Evolutionary conservation across 352 stramenopile species (phyloP), one percentile per base, ranked within the genome.

Genomic region (Globisporangium paddicum): DNA sequence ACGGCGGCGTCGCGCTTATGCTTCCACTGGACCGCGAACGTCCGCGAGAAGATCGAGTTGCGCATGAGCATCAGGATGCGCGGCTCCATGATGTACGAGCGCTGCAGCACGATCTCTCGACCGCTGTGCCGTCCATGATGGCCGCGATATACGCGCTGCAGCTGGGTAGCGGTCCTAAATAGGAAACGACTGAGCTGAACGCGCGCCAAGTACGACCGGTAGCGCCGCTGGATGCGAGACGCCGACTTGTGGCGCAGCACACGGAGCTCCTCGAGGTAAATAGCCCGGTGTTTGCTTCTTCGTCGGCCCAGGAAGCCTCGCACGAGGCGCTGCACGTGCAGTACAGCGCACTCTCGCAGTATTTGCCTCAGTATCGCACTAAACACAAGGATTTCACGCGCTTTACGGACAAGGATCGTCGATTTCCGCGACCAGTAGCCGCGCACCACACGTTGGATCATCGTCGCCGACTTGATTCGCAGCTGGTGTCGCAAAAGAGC

Each of bases 111-210:
- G 46, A 75, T 61, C 41, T 13, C 10, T 2, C 72, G 55, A 8
- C 76, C 81, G 21, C 56, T 34, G 7, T 53, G 34, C 0, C 83
- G 81, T 5, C 77, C 81, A 0, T 56, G 10, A 52, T 73, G 77
- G 1, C 81, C 83, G 30, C 83, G 79, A 50, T 69, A 82, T 2
- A 84, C 47, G 11, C 74, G 68, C 55, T 93, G 81, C 11, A 93
- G 25, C n/a, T 72, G 58, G 0, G 58, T 76, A 3, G 79, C 68
- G 19, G 75, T 69, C 1, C 66, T 52, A 42, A 71, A 75, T 25
- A 86, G 45, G 40, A 78, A 71, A 2, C 61, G 64, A 0, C 37
- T 40, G 1, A 91, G 63, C 9, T 71, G 56, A 2, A 90, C 68
- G 8, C 73, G 69, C 4, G 73, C 75, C 16, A 84, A 52, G 53